Evolutionary conservation across 495 filamentous ascomycete species (phyloP).

Genomic region (Xylaria curta): DNA sequence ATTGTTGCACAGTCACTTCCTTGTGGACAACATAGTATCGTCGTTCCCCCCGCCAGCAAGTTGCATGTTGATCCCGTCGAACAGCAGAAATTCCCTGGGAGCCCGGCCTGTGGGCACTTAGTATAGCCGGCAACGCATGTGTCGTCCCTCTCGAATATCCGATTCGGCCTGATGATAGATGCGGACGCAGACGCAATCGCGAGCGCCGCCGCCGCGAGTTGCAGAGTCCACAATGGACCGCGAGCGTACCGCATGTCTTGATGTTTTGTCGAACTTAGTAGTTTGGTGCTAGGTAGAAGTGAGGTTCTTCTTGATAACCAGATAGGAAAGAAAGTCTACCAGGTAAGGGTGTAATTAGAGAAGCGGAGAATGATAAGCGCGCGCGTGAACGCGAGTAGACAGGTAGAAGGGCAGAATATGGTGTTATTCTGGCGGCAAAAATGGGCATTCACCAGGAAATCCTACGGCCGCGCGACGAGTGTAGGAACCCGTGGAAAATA

Average conservation of each 20-base stretch:
- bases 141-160: slow-evolving; percentile 44
- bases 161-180: slow-evolving; percentile 35
- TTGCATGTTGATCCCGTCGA: slow-evolving; percentile 65
- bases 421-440: slow-evolving; percentile 25
- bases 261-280: background rate
- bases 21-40: slow-evolving; percentile 78
- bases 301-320: background rate
- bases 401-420: slow-evolving; percentile 2
- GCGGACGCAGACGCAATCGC: slow-evolving; percentile 43
- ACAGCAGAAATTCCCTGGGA: slow-evolving; percentile 82
- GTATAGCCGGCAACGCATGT: slow-evolving; percentile 41
- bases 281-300: background rate
- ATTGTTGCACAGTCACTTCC: slow-evolving; percentile 69
- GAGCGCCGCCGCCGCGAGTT: slow-evolving; percentile 40
- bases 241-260: slow-evolving; percentile 28
- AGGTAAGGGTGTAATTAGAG: slow-evolving; percentile 11
- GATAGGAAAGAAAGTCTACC: slow-evolving; percentile 13
- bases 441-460: slow-evolving; percentile 31
- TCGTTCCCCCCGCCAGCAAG: slow-evolving; percentile 67
- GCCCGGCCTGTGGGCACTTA: slow-evolving; percentile 58
- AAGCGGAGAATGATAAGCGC: slow-evolving; percentile 20
- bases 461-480: slow-evolving; percentile 23
- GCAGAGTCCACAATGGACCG: slow-evolving; percentile 33
- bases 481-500: slow-evolving; percentile 31
- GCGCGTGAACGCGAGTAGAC: slow-evolving; percentile 25